Base-by-base conservation (phyloP, 805 yeast species). In the Yamadazyma ubonensis region DNA sequence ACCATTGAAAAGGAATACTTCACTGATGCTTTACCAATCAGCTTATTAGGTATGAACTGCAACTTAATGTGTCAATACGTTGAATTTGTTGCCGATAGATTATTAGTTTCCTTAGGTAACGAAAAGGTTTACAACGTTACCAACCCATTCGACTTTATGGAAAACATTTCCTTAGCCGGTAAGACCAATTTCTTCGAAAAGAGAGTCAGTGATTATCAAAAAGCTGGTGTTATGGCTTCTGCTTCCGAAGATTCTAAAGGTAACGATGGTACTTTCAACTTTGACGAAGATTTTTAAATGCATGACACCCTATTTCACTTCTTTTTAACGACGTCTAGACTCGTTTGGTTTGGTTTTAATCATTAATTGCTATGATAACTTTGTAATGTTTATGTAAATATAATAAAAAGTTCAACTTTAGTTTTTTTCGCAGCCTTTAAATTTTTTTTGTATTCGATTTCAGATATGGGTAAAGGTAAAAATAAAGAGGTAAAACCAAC, bases 71-170 rank as follows among this genome's bases (percentile, higher is more conserved):
- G 93, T 69, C 98, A 93, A 74, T 91, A 91, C 72, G 96, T 91
- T 57, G 96, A 93, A 73, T 91, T 91, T 62, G 90, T 83, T 52
- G 99, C 99, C 54, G 99, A 91, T 71, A 85, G 99, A 73, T 76
- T 91, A 59, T 77, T 91, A 47, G 80, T 90, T 41, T 80, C 98
- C 4, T 77, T 91, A 51, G 99, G 99, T 52, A 87, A 88, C 76
- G 74, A 83, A 70, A 90, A 90, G 74, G 76, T 76, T 51, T 91
- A 79, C 80, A 86, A 88, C 56, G 91, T 76, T 45, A 73, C 86
- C 49, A 91, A 91, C 66, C 99, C 99, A 65, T 91, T 91, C 64
- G 99, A 91, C 68, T 91, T 91, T 63, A 91, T 91, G 99, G 99
- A 91, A 75, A 91, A 93, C 75, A 91, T 91, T 58, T 91, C 98